phyloP scores from a whole-genome alignment of 1,284 basidiomycete species.

The Nidula niveotomentosa region DNA sequence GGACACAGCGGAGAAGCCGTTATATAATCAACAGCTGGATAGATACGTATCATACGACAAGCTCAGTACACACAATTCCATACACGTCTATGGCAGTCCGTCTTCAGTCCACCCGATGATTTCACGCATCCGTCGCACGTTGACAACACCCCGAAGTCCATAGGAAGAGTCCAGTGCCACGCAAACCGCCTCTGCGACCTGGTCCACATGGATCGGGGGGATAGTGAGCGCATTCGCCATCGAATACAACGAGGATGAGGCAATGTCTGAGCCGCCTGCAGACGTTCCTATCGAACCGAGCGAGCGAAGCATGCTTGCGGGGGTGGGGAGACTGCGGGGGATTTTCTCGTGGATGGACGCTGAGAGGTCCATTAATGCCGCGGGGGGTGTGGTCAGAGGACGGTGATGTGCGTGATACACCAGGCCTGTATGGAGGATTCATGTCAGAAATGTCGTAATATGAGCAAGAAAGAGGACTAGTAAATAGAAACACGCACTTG shows the following conservation, averaged over 20 bases:
- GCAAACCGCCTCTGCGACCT: conserved; percentile 87
- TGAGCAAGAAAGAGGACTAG: conserved; percentile 3
- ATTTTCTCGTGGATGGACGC: conserved; percentile 60
- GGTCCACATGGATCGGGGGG: conserved; percentile 94
- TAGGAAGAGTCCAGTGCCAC: conserved; percentile 45
- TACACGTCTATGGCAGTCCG: neutral
- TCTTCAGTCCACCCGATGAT: conserved; percentile 61
- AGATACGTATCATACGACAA: too few relatives aligned
- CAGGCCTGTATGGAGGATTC: conserved; percentile 57
- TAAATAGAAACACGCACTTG: conserved; percentile 54
- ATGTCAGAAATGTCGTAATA: conserved; percentile 7
- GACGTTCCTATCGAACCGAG: conserved; percentile 34
- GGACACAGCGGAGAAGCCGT: too few relatives aligned
- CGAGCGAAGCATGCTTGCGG: conserved; percentile 55
- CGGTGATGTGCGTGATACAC: conserved; percentile 96
- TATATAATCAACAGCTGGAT: too few relatives aligned
- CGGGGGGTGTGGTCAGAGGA: conserved; percentile 85
- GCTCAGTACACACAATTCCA: too few relatives aligned
- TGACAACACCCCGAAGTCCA: conserved; percentile 69
- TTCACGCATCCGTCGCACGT: conserved; percentile 74
- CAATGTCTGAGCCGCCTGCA: conserved; percentile 4
- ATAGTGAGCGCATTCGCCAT: conserved; percentile 78
- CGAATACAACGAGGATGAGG: conserved; percentile 56
- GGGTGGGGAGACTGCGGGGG: conserved; percentile 62
- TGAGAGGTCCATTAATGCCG: conserved; percentile 83